Percentiles rank a stretch among this genome's conserved stretches.
Evolutionary conservation across 306 rosid genomes (phyloP).

Genomic region (Fragaria vesca): DNA sequence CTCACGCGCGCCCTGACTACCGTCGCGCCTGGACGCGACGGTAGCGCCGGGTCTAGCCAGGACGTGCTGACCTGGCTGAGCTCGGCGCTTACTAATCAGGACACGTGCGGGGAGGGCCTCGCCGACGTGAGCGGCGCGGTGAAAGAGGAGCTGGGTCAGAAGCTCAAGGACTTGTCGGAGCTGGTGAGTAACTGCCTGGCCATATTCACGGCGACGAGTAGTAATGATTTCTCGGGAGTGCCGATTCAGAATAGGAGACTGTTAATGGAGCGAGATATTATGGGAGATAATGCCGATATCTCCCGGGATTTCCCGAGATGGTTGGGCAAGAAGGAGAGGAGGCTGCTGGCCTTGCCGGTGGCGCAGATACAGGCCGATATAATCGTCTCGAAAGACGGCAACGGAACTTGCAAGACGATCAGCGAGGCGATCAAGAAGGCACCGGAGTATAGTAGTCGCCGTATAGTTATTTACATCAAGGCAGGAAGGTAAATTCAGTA

Average conservation of each 20-base stretch:
- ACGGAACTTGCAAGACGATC: constrained; percentile 61
- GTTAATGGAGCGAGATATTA: constrained; percentile 34
- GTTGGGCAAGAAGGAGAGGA: constrained; percentile 62
- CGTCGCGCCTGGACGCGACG: constrained; percentile 8
- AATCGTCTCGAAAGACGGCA: constrained; percentile 63
- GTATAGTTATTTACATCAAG: constrained; percentile 70
- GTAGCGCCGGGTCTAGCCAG: constrained; percentile 17
- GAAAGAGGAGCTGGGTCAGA: constrained; percentile 44
- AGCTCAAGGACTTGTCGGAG: constrained; percentile 59
- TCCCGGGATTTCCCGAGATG: constrained; percentile 60
- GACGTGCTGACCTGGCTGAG: constrained; percentile 91
- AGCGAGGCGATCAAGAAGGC: constrained; percentile 73
- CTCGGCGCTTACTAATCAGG: constrained; percentile 78
- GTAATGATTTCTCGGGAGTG: constrained; percentile 70
- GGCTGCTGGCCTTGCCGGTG: constrained; percentile 48
- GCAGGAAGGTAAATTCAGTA: constrained; percentile 78
- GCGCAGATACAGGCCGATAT: constrained; percentile 66
- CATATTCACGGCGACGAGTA: constrained; percentile 41
- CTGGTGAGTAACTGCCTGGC: constrained; percentile 81
- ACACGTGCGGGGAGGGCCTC: constrained; percentile 78
- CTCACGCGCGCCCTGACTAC: constrained; percentile 51
- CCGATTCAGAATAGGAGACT: constrained; percentile 70
- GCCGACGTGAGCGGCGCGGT: constrained; percentile 40
- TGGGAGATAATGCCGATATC: constrained; percentile 26
- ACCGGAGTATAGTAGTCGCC: constrained; percentile 52